phyloP scores from a whole-genome alignment of 208 protist genomes.

The Acanthamoeba triangularis region DNA sequence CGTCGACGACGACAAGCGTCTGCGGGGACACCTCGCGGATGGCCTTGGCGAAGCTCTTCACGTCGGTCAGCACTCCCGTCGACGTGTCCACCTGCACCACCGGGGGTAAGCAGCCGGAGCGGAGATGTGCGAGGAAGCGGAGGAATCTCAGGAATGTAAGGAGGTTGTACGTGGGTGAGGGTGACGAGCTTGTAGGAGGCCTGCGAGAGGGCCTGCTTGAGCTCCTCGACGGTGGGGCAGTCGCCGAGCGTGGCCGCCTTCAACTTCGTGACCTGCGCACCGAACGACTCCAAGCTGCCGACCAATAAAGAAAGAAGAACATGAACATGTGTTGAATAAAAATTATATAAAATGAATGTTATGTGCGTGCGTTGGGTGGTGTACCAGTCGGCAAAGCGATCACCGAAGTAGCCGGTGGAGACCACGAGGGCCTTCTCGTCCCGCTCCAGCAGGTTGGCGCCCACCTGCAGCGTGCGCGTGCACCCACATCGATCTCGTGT shows the following conservation, averaged over 20 bases:
- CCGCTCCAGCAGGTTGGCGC: constrained; percentile 40
- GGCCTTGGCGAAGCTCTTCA: constrained; percentile 58
- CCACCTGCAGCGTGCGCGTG: not conserved
- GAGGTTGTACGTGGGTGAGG: constrained; percentile 28
- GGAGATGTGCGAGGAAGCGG: too few relatives aligned
- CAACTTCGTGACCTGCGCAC: constrained; percentile 29
- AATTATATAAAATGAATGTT: too few relatives aligned
- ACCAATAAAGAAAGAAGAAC: not conserved
- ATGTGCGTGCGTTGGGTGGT: not conserved
- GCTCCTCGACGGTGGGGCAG: constrained; percentile 48
- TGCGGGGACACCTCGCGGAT: constrained; percentile 36
- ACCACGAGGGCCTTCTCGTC: constrained; percentile 76
- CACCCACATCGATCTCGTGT: not conserved
- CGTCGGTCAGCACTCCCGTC: constrained; percentile 71
- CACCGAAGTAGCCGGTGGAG: constrained; percentile 79
- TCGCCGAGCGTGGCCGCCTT: constrained; percentile 63
- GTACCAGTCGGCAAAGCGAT: constrained; percentile 78
- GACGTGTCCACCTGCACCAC: constrained; percentile 72
- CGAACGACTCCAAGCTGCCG: constrained; percentile 32
- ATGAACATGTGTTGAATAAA: not conserved
- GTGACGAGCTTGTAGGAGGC: constrained; percentile 63
- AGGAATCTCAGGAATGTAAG: not conserved
- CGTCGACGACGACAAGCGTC: constrained; percentile 78
- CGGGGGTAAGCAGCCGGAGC: too few relatives aligned
- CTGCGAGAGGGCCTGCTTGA: constrained; percentile 50